These are phyloP conservation scores for Paramecium octaurelia DNA, from an alignment of 73 alveolate species.

Conservation along the genomic window DNA sequence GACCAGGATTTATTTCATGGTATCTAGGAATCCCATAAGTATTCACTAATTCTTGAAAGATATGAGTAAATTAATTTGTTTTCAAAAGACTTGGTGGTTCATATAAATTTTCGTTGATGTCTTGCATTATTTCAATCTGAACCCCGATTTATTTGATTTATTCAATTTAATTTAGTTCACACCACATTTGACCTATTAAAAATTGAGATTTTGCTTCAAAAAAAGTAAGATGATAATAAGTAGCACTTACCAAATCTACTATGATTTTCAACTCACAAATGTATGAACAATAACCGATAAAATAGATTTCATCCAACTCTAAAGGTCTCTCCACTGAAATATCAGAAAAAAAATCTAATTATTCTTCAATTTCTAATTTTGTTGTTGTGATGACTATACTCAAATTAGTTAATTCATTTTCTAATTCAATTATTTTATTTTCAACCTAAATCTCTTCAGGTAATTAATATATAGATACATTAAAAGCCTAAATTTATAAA, in stretches of 20 bases:
- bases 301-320: neutral
- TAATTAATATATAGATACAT: conserved; percentile 56
- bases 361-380: neutral
- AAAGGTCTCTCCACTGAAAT: neutral
- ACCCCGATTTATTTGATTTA: conserved; percentile 48
- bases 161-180: conserved; percentile 58
- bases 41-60: conserved; percentile 91
- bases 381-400: neutral
- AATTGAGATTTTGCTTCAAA: conserved; percentile 60
- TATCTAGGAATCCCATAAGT: conserved; percentile 97
- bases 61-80: conserved; percentile 86
- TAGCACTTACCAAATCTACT: neutral
- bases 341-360: neutral
- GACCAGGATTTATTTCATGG: conserved; percentile 96
- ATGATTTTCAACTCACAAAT: neutral
- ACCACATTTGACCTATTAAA: conserved; percentile 75
- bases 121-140: conserved; percentile 62
- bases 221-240: conserved; percentile 34
- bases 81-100: conserved; percentile 68
- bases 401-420: neutral
- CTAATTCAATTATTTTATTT: neutral
- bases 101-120: conserved; percentile 48
- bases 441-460: conserved; percentile 51
- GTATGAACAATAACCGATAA: neutral
- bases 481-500: conserved; percentile 59